Evolutionary conservation across 2,329 filamentous ascomycete species (phyloP), one percentile per base, ranked within the genome.

Genomic region (Calonectria ilicicola): DNA sequence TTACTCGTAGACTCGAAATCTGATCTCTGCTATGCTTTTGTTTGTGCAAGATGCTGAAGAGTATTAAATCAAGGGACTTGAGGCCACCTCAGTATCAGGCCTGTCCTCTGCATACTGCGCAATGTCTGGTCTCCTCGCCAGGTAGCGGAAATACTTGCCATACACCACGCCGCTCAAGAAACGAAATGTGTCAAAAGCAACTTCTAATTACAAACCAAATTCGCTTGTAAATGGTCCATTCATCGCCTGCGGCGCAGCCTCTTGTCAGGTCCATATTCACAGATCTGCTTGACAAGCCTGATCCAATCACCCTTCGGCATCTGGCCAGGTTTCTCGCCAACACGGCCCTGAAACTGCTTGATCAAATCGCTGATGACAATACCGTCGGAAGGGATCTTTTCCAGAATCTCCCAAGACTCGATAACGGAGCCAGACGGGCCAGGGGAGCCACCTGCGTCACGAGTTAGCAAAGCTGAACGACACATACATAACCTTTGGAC

Each of bases 221-320:
- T 56, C 65, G 63, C 58, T 58, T 65, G 46, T 67, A 53, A 38
- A 44, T 27, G 15, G 42, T 53, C 60, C 23, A 40, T 47, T 70
- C 79, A 86, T 58, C 82, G 80, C 74, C 85, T 86, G 21, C 85
- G 85, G 38, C 85, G 82, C 49, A 87, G 76, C 15, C 90, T 83
- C 82, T 91, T 93, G 70, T 92, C 89, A 0, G 85, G 75, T 1
- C 86, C 88, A 80, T 89, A 91, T 17, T 85, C 83, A 1, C 89
- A 87, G 44, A 90, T 85, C 42, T 87, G 85, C 81, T 89, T 91
- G 15, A 93, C 90, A 70, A 93, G 80, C 68, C 86, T 84, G 72
- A 93, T 89, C 87, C 91, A 93, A 29, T 90, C 87, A 40, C 84
- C 82, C 75, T 87, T 88, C 5, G 84, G 83, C 80, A 90, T 90